Evolutionary conservation across 2,329 filamentous ascomycete genomes (phyloP).

Genomic region (Fonsecaea erecta): DNA sequence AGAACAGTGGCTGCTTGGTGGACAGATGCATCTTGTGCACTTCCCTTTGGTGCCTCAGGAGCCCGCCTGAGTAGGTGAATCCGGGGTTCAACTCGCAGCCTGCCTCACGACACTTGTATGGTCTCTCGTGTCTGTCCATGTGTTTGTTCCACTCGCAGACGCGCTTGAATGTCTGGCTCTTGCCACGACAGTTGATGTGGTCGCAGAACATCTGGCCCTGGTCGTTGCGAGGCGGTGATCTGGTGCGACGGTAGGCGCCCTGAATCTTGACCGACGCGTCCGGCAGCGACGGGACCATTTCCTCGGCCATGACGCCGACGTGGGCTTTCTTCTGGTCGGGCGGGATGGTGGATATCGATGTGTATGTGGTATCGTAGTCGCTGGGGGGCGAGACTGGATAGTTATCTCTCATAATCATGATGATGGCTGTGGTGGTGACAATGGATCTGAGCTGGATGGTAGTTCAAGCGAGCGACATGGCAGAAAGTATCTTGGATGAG

Average conservation of each 20-base stretch:
- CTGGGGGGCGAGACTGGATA: conserved; percentile 29
- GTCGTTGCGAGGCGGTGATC: conserved; percentile 61
- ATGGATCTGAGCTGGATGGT: neutral
- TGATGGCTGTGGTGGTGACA: neutral
- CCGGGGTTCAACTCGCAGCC: conserved; percentile 90
- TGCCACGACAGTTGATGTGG: conserved; percentile 69
- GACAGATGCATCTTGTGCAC: conserved; percentile 90
- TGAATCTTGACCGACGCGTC: conserved; percentile 9
- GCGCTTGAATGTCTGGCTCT: conserved; percentile 70
- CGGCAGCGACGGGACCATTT: conserved; percentile 10
- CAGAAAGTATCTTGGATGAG: conserved; percentile 11
- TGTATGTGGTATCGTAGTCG: conserved; percentile 20
- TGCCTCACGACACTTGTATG: conserved; percentile 81
- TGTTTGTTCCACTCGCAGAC: conserved; percentile 98
- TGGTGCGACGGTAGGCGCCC: conserved; percentile 22
- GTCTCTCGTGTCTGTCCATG: conserved; percentile 96
- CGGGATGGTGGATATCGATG: conserved; percentile 7
- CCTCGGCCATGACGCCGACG: conserved; percentile 21
- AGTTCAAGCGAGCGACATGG: conserved; percentile 13
- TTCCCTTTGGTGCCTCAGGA: conserved; percentile 87
- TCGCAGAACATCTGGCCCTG: conserved; percentile 80
- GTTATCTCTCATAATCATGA: conserved; percentile 24
- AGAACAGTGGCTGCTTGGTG: conserved; percentile 78
- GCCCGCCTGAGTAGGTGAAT: conserved; percentile 92
- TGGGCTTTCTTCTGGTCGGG: conserved; percentile 23